Evolutionary conservation across 345 rosid species (phyloP), one percentile per base, ranked within the genome.

Genomic region (Populus tremula): DNA sequence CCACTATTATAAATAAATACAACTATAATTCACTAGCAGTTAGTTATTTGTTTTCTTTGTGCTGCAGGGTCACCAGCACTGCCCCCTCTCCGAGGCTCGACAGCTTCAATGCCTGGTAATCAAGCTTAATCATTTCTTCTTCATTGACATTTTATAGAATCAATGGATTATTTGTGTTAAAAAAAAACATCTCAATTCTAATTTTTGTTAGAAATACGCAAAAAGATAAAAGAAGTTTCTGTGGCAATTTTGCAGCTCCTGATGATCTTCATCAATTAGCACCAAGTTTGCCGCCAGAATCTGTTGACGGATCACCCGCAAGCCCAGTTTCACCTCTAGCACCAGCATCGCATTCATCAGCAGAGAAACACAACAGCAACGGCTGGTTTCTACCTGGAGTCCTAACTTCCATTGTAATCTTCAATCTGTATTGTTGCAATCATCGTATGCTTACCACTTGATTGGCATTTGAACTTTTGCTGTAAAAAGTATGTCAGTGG

Each of bases 31-130:
- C 64, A n/a, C 64, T 6, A n/a, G 64, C 23, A 59, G 23, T 13
- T 1, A 47, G 18, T 47, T 47, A 13, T 23, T 23, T 59, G 64
- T 0, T 3, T 31, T 64, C 8, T 53, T 41, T 65, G 72, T 64
- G 82, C 35, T 63, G 70, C 84, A 87, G 89, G 66, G 29, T 75
- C 85, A 69, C 78, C 88, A 35, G 83, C 78, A 38, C 76, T 87
- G 53, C 89, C 92, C 2, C 93, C 93, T 56, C 82, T 86, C 56
- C 85, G 62, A 69, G 81, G 83, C 82, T 75, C 77, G 1, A 47
- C 78, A 9, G 72, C 43, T 70, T 39, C 83, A 33, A 73, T 67
- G 71, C 88, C 88, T 9, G 85, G 88, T 86, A 64, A 79, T 25
- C 13, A 67, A 78, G 53, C 72, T 74, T 25, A 38, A 49, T 14